Evolutionary conservation across 306 rosid species (phyloP).

Genomic region (Erythrophleum fordii): DNA sequence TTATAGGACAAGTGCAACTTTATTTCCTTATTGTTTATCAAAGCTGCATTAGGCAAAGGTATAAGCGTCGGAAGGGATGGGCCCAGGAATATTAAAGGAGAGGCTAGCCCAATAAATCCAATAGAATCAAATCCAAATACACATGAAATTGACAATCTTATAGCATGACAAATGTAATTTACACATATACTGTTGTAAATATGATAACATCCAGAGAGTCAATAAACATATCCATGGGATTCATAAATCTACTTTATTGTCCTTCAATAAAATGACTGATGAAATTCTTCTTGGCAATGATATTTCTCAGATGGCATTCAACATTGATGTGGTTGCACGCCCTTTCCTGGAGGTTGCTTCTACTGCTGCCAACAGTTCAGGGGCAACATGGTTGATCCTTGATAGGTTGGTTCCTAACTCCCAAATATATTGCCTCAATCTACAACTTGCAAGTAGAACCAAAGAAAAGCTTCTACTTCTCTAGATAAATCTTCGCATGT

Average conservation of each 20-base stretch:
- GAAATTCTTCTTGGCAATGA: constrained; percentile 1
- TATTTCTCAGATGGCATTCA: constrained; percentile 58
- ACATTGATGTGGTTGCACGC: constrained; percentile 53
- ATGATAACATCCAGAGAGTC: no score
- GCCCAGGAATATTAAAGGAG: not conserved
- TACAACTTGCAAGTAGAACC: not conserved
- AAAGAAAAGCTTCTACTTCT: not conserved
- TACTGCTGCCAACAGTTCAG: constrained; percentile 37
- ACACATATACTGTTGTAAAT: not conserved
- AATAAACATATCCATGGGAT: not conserved
- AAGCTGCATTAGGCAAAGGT: no score
- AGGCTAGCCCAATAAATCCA: not conserved
- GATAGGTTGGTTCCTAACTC: constrained; percentile 58
- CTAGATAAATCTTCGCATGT: not conserved
- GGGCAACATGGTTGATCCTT: constrained; percentile 70
- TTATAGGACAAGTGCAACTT: no score
- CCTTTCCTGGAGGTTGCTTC: constrained; percentile 51
- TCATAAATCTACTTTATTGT: not conserved
- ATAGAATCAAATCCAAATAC: not conserved
- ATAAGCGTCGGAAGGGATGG: no score
- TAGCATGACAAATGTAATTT: not conserved
- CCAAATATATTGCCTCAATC: not conserved
- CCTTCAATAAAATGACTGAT: not conserved
- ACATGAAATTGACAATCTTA: not conserved
- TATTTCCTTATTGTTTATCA: no score